Conservation (phyloP, 2,329 filamentous ascomycete genomes). For the Leptosphaerulina australis region DNA sequence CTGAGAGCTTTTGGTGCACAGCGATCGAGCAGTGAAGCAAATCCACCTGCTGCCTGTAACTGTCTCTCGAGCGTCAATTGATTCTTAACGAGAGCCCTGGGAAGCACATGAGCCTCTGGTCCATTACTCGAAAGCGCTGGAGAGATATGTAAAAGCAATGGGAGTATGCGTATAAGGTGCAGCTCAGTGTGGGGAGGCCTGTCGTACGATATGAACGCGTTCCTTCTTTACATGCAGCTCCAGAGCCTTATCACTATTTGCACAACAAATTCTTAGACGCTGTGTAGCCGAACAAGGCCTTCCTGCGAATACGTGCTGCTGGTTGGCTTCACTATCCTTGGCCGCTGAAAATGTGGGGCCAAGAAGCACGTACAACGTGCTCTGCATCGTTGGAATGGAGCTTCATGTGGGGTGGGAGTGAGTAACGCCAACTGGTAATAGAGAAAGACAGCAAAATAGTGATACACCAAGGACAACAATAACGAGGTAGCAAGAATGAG, state of each 20-base stretch:
- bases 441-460: not conserved
- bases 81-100: not conserved
- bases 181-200: not conserved
- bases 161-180: not conserved
- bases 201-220: not conserved
- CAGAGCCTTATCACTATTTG: constrained; percentile 7
- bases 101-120: not conserved
- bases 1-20: constrained; percentile 1
- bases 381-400: not conserved
- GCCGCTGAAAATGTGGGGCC: not conserved
- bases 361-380: not conserved
- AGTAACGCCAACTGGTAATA: not conserved
- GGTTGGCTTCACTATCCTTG: not conserved
- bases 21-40: not conserved
- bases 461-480: not conserved
- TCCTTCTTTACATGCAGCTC: constrained; percentile 7
- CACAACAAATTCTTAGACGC: not conserved
- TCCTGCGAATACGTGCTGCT: not conserved
- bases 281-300: not conserved
- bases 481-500: not conserved
- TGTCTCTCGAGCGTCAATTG: not conserved
- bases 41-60: not conserved
- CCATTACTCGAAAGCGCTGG: not conserved
- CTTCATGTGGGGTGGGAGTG: not conserved
- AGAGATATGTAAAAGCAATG: constrained; percentile 1